Conservation (phyloP, 2,329 filamentous ascomycete genomes). For the Trichophyton equinum region DNA sequence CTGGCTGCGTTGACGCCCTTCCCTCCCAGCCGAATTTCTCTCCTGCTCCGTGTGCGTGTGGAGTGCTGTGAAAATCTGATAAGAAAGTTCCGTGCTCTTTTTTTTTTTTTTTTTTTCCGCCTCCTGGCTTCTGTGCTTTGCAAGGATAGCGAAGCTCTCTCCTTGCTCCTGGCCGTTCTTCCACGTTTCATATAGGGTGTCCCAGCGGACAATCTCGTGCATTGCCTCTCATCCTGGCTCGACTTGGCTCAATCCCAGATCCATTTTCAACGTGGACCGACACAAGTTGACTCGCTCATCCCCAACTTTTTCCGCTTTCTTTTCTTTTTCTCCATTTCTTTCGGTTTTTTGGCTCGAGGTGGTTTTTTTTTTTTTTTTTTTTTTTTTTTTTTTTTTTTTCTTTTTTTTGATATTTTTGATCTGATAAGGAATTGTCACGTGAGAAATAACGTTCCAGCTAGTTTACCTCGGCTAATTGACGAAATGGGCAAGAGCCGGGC, state of each 20-base stretch:
- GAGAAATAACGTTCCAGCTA: background rate
- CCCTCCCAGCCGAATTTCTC: background rate
- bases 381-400: background rate
- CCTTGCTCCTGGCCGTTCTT: background rate
- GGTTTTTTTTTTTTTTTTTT: background rate
- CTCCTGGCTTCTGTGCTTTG: background rate
- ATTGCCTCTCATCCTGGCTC: background rate
- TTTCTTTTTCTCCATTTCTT: background rate
- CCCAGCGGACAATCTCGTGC: background rate
- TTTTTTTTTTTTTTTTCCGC: background rate
- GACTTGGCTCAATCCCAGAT: background rate
- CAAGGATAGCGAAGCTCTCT: background rate
- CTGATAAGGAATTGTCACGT: background rate
- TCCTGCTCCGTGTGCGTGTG: background rate
- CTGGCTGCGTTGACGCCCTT: background rate
- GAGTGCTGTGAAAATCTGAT: background rate
- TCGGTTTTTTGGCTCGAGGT: background rate
- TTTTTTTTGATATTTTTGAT: background rate
- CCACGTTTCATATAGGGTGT: background rate
- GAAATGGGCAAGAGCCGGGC: background rate
- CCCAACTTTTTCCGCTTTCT: background rate
- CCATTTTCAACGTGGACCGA: background rate
- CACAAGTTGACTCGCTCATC: no score
- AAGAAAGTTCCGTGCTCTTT: background rate
- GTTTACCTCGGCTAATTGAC: background rate